Evolutionary conservation across 306 rosid genomes (phyloP).

Genomic region (Ceratonia siliqua): DNA sequence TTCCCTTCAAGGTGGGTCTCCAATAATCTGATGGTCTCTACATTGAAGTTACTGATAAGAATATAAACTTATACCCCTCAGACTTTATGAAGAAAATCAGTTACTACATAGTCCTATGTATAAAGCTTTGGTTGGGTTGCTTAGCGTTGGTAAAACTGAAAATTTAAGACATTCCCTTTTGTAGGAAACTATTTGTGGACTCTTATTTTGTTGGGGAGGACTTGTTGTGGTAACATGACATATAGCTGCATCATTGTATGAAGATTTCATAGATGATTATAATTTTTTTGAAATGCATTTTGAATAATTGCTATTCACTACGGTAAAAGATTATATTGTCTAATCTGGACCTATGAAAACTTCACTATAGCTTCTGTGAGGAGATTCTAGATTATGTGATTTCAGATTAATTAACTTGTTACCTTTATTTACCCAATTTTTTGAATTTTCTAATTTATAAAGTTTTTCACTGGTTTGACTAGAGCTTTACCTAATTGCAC

Average conservation of each 20-base stretch:
- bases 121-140: not conserved
- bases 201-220: not conserved
- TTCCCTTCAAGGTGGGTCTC: constrained; percentile 76
- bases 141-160: not conserved
- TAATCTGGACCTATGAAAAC: not conserved
- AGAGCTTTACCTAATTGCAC: not conserved
- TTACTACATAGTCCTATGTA: not conserved
- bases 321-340: not conserved
- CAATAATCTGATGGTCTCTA: not conserved
- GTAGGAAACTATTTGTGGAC: not conserved
- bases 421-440: not conserved
- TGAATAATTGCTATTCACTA: not conserved
- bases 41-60: not conserved
- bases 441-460: not conserved
- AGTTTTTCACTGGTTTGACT: not conserved
- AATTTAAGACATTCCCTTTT: not conserved
- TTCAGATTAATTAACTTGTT: not conserved
- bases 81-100: not conserved
- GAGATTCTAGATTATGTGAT: not conserved
- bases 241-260: not conserved
- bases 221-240: not conserved
- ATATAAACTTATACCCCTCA: no score
- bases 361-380: not conserved
- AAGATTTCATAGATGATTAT: not conserved
- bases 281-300: not conserved